Conservation (phyloP, 129 eudicot species). For the Saposhnikovia divaricata region DNA sequence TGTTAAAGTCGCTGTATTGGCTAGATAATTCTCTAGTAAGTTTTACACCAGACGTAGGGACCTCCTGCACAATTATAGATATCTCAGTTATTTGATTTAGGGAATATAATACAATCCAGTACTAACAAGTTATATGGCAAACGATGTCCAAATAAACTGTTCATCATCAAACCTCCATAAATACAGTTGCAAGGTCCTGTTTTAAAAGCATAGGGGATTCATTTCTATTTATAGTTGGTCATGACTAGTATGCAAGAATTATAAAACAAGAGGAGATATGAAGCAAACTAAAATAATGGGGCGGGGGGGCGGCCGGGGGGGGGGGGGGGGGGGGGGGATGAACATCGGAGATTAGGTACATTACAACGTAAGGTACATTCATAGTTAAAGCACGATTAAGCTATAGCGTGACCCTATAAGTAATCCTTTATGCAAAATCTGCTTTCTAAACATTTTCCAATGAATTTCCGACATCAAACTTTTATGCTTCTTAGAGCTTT, state of each 20-base stretch:
- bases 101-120: neutral
- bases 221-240: neutral
- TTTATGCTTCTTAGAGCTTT: too few relatives aligned
- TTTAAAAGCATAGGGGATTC: neutral
- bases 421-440: too few relatives aligned
- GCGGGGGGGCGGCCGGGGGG: too few relatives aligned
- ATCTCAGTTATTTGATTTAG: neutral
- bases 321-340: too few relatives aligned
- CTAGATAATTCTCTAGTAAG: slow-evolving; percentile 85
- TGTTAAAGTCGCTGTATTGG: slow-evolving; percentile 77
- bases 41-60: slow-evolving; percentile 65
- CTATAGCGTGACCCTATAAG: too few relatives aligned
- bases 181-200: neutral
- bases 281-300: neutral
- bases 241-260: too few relatives aligned
- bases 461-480: too few relatives aligned
- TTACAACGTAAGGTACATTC: too few relatives aligned
- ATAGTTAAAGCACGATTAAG: neutral
- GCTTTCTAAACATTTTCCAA: too few relatives aligned
- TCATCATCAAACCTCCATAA: neutral
- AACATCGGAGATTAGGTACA: too few relatives aligned
- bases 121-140: neutral
- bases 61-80: slow-evolving; percentile 44
- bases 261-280: neutral
- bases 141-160: neutral